Base-by-base conservation (phyloP, 2,329 filamentous ascomycete species). In the Aspergillus melleus region DNA sequence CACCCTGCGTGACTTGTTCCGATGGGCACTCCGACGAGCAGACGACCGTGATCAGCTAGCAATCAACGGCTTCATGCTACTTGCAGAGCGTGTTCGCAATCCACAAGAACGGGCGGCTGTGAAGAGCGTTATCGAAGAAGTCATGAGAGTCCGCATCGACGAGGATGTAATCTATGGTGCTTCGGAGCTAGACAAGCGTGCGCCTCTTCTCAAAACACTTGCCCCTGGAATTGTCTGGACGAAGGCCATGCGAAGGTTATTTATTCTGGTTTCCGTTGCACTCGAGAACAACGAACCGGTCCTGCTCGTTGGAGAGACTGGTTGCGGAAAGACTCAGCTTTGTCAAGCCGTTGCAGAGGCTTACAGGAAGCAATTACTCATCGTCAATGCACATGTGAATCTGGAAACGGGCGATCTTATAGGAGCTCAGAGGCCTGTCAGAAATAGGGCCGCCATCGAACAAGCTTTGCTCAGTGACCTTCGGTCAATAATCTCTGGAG, bases 351-450 rank as follows among this genome's bases (percentile, higher is more conserved):
- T 98, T 55, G 92, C 95, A 3, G 90, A 96, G 70, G 89, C 91
- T 4, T 84, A 91, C 63, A 81, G 83, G 16, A 92, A 89, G 68
- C 81, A 90, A 63, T 80, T 99, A 44, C 88, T 93, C 66, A 95
- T 94, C 67, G 89, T 99, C 70, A 99, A 99, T 72, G 95, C 96
- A 2, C 96, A 99, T 76, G 94, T 98, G 67, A 99, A 99, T 66
- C 93, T 95, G 0, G 96, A 99, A 74, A 98, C 96, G 0, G 94
- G 95, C 16, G 95, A 99, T 75, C 82, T 99, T 11, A 98, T 99
- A 65, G 95, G 95, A 64, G 95, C 95, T 3, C 95, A 99, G 74
- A 83, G 95, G 61, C 95, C 95, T 3, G 86, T 98, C 22, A 86
- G 96, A 64, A 98, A 98, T 73, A 86, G 93, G 47, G 86, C 88